Evolutionary conservation across 2,329 filamentous ascomycete species (phyloP).

Genomic region (Paecilomyces variotii): DNA sequence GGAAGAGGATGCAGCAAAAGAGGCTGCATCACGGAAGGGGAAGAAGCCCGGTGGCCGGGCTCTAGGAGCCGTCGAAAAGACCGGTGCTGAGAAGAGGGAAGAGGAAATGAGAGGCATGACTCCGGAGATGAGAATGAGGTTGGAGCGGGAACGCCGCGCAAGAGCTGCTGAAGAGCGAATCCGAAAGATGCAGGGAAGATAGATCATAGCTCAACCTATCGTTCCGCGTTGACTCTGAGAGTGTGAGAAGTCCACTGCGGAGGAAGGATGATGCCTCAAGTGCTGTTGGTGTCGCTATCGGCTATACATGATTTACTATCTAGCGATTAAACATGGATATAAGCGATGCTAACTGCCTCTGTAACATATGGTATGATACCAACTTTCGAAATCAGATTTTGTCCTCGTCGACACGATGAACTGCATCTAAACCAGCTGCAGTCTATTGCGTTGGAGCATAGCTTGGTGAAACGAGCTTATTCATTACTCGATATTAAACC

Average conservation of each 20-base stretch:
- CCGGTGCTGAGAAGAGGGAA: slow-evolving; percentile 70
- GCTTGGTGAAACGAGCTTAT: no score
- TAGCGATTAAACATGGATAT: not conserved
- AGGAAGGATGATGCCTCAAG: no score
- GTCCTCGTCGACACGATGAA: no score
- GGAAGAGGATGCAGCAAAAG: slow-evolving; percentile 46
- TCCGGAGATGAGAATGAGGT: slow-evolving; percentile 71
- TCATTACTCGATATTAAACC: no score
- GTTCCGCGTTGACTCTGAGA: not conserved
- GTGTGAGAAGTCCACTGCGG: no score
- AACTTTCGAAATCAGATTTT: not conserved
- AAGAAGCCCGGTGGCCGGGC: slow-evolving; percentile 47
- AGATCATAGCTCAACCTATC: not conserved
- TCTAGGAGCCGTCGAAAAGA: slow-evolving; percentile 58
- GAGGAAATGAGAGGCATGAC: slow-evolving; percentile 80
- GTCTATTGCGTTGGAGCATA: no score
- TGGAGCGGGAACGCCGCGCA: slow-evolving; percentile 84
- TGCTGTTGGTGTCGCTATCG: not conserved
- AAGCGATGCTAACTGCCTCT: not conserved
- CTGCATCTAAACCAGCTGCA: no score
- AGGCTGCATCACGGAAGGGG: slow-evolving; percentile 36
- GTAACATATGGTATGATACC: not conserved
- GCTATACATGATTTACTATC: not conserved
- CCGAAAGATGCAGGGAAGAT: slow-evolving; percentile 50
- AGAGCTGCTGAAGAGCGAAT: slow-evolving; percentile 87